These are phyloP conservation scores for Agapanthus africanus DNA, from an alignment of 106 monocot species.

Conservation along the genomic window DNA sequence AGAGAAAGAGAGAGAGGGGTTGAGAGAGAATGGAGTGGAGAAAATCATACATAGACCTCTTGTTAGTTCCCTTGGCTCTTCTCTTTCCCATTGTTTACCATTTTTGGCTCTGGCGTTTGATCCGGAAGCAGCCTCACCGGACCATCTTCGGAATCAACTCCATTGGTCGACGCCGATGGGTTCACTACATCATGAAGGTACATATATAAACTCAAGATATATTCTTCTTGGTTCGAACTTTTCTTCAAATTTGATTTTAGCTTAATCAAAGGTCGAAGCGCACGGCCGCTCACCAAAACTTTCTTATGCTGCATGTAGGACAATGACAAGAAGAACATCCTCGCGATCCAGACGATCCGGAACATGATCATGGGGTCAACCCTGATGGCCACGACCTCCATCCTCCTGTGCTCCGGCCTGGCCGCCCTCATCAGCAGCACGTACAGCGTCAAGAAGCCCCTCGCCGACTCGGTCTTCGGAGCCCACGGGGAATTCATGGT, in stretches of 20 bases:
- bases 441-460: conserved; percentile 73
- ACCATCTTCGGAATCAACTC: conserved; percentile 51
- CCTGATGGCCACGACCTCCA: conserved; percentile 75
- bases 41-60: conserved; percentile 40
- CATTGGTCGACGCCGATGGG: conserved; percentile 42
- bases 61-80: conserved; percentile 40
- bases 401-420: conserved; percentile 61
- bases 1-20: conserved; percentile 9
- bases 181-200: conserved; percentile 46
- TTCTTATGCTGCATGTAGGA: conserved; percentile 20
- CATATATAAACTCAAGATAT: not conserved
- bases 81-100: conserved; percentile 40
- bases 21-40: conserved; percentile 73
- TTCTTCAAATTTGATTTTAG: not conserved
- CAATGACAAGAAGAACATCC: conserved; percentile 76
- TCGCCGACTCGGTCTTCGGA: conserved; percentile 44
- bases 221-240: too few species aligned
- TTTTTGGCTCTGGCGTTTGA: conserved; percentile 50
- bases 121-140: conserved; percentile 32
- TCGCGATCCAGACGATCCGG: conserved; percentile 66
- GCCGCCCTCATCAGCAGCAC: conserved; percentile 79
- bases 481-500: conserved; percentile 74
- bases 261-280: not conserved
- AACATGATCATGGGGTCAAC: conserved; percentile 81
- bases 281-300: not conserved